Conservation (phyloP, 805 yeast genomes). For the Yarrowia hollandica region DNA sequence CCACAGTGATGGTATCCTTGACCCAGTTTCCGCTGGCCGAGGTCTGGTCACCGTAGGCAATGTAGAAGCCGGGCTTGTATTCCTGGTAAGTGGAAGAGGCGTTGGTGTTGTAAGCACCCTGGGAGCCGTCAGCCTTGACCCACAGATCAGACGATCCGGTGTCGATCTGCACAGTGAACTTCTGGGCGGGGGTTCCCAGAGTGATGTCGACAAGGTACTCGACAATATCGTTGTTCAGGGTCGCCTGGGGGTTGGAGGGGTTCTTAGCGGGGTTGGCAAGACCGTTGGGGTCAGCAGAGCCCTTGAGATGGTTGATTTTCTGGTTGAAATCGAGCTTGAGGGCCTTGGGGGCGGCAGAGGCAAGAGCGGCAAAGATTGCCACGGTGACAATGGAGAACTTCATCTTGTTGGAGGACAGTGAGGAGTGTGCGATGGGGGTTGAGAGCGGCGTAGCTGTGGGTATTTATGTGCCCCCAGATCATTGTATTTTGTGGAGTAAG, state of each 20-base stretch:
- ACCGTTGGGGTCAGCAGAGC: neutral
- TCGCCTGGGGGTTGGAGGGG: neutral
- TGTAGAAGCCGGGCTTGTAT: constrained; percentile 34
- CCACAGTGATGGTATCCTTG: constrained; percentile 56
- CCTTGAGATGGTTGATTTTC: neutral
- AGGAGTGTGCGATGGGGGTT: too few relatives aligned
- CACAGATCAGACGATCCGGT: constrained; percentile 73
- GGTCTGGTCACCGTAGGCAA: constrained; percentile 43
- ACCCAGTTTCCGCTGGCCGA: constrained; percentile 55
- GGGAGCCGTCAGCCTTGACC: constrained; percentile 42
- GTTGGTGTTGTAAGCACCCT: constrained; percentile 12
- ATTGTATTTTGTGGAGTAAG: too few relatives aligned
- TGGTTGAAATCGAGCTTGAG: constrained; percentile 3
- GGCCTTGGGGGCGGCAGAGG: neutral
- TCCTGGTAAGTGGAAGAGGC: constrained; percentile 35
- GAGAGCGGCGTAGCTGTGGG: too few relatives aligned
- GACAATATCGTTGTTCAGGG: neutral
- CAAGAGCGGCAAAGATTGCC: neutral
- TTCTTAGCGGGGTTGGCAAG: neutral
- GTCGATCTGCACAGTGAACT: constrained; percentile 56
- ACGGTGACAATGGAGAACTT: neutral
- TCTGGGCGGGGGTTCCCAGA: constrained; percentile 59
- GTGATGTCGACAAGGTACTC: constrained; percentile 22
- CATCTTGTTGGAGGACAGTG: neutral
- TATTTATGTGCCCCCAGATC: too few relatives aligned